Percentiles rank a stretch among this genome's conserved stretches.
Evolutionary conservation across 257 asterid genomes (phyloP).

Genomic region (Eucommia ulmoides): DNA sequence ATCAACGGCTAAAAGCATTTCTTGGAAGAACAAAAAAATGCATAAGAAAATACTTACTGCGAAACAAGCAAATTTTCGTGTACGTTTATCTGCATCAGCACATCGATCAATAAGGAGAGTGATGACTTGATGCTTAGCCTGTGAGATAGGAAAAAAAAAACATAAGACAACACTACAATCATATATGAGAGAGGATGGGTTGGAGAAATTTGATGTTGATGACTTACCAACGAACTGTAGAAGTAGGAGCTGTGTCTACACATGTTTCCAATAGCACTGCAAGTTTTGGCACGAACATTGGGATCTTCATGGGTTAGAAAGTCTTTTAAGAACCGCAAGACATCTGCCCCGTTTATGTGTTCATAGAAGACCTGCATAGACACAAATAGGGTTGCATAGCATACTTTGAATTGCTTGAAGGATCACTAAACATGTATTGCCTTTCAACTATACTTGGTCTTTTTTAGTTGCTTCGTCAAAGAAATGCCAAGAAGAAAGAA

Average conservation of each 20-base stretch:
- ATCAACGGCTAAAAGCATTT: background rate
- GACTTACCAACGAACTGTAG: conserved; percentile 60
- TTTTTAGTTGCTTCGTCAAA: too few relatives aligned
- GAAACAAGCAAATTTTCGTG: conserved; percentile 94
- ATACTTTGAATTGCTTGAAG: background rate
- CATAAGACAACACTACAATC: background rate
- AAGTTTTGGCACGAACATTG: conserved; percentile 79
- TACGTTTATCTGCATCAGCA: conserved; percentile 82
- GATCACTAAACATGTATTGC: background rate
- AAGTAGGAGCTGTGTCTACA: conserved; percentile 96
- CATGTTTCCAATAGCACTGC: conserved; percentile 95
- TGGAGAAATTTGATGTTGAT: background rate
- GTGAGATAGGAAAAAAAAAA: background rate
- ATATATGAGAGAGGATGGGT: background rate
- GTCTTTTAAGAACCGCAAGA: conserved; percentile 59
- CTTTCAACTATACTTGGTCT: too few relatives aligned
- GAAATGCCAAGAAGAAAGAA: too few relatives aligned
- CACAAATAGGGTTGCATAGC: background rate
- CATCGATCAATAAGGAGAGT: conserved; percentile 72
- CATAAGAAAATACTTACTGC: conserved; percentile 43
- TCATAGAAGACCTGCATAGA: conserved; percentile 60
- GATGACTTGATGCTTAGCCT: conserved; percentile 71
- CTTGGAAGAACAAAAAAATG: background rate
- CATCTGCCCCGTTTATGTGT: conserved; percentile 62
- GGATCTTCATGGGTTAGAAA: conserved; percentile 82